Evolutionary conservation across 768 basidiomycete genomes (phyloP).

Genomic region (Kwoniella bestiolae): DNA sequence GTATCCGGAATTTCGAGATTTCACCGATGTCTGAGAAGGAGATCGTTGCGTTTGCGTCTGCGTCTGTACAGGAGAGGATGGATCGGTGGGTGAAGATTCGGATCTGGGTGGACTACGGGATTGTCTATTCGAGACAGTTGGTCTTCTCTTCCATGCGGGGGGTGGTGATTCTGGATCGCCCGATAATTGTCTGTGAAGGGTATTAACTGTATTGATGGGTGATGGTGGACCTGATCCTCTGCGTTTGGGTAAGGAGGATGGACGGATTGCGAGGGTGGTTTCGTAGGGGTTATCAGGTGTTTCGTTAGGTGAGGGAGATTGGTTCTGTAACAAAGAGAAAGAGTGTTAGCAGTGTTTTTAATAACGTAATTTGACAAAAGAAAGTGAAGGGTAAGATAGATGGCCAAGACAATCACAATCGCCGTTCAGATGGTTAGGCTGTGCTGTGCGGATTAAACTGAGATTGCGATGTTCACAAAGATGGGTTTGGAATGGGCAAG

Average conservation of each 20-base stretch:
- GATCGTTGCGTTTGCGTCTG: constrained; percentile 11
- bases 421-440: neutral
- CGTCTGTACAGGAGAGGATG: neutral
- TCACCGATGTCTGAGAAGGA: constrained; percentile 21
- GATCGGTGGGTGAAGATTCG: neutral
- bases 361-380: neutral
- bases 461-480: neutral
- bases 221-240: constrained; percentile 19
- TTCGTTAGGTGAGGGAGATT: constrained; percentile 43
- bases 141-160: constrained; percentile 53
- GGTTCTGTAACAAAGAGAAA: constrained; percentile 28
- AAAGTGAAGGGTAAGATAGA: neutral
- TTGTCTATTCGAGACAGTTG: constrained; percentile 25
- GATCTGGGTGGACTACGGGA: constrained; percentile 9
- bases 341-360: neutral
- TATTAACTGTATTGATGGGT: constrained; percentile 29
- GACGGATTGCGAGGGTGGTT: constrained; percentile 8
- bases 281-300: constrained; percentile 27
- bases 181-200: constrained; percentile 42
- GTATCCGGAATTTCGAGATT: constrained; percentile 9
- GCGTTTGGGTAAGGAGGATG: constrained; percentile 6
- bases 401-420: neutral
- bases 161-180: constrained; percentile 47
- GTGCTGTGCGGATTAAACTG: neutral
- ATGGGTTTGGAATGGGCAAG: neutral